Evolutionary conservation across 495 filamentous ascomycete genomes (phyloP).

Genomic region (Aspergillus homomorphus): DNA sequence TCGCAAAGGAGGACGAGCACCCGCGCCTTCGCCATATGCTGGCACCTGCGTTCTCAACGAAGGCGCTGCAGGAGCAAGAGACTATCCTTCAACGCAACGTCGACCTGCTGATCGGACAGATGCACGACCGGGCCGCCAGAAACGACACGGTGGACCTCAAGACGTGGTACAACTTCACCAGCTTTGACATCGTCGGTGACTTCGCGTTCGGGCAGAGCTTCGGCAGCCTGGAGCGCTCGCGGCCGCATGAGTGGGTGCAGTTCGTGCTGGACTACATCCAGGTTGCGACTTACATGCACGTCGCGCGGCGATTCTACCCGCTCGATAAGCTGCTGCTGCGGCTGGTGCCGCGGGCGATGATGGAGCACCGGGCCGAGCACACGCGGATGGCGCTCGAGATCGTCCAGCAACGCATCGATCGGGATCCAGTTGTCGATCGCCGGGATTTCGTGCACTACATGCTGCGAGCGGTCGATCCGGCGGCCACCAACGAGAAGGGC

Average conservation of each 20-base stretch:
- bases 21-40: slow-evolving; percentile 42
- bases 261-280: slow-evolving; percentile 29
- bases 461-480: slow-evolving; percentile 15
- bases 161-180: slow-evolving; percentile 41
- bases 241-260: slow-evolving; percentile 47
- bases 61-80: slow-evolving; percentile 49
- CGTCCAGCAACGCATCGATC: slow-evolving; percentile 35
- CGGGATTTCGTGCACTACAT: slow-evolving; percentile 37
- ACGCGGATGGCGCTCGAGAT: slow-evolving; percentile 40
- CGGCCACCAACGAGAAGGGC: slow-evolving; percentile 25
- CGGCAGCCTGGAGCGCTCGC: slow-evolving; percentile 42
- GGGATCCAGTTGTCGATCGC: slow-evolving; percentile 21
- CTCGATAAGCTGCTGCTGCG: neutral
- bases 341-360: slow-evolving; percentile 16
- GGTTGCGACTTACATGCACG: slow-evolving; percentile 30
- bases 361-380: slow-evolving; percentile 27
- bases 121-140: slow-evolving; percentile 24
- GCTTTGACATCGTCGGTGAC: slow-evolving; percentile 49
- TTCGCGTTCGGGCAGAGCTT: slow-evolving; percentile 46
- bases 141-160: slow-evolving; percentile 27
- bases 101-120: slow-evolving; percentile 30
- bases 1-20: slow-evolving; percentile 44
- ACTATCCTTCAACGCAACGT: slow-evolving; percentile 40
- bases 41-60: slow-evolving; percentile 50
- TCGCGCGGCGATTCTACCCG: slow-evolving; percentile 28